Evolutionary conservation across 192 early-diverging fungal species (phyloP), one percentile per base, ranked within the genome.

Genomic region (Geosiphon pyriformis): DNA sequence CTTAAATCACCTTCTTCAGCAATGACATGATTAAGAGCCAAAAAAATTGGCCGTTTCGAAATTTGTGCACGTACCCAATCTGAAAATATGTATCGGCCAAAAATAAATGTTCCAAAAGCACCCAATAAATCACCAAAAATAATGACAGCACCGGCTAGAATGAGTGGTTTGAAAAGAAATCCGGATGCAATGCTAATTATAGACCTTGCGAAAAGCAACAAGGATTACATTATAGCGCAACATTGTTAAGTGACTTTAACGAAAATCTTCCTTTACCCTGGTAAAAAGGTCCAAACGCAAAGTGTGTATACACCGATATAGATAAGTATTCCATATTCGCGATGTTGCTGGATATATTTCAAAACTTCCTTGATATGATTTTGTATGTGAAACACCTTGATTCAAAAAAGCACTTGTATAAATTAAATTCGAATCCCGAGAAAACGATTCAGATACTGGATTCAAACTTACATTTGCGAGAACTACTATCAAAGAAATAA

Each of bases 1-100:
- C n/a, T n/a, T n/a, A n/a, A n/a, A n/a, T n/a, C n/a, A 74, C 76
- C 76, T 74, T 78, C 76, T 33, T 78, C 76, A 26, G 74, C 48
- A 34, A 78, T 78, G 47, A 78, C 76, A 46, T 70, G 56, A 56
- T 78, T 72, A 10, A 78, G 42, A 2, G 73, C 73, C 23, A 51
- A 67, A 59, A 78, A 73, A 49, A 69, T 67, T 49, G 76, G 76
- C 37, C 65, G 70, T 23, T 65, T 78, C 29, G 69, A 61, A 66
- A 78, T 70, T 63, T 74, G 67, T 11, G 63, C 49, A 23, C 61
- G 69, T 20, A 78, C 76, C 76, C 76, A 78, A 59, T 74, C 73
- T 32, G 74, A 78, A 27, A 78, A 78, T 17, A 78, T 61, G 57
- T 78, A 78, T 33, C 73, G 70, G 1, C 76, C 76, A 73, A 78